A percentile compares a stretch with the other conserved stretches of the same genome.
phyloP scores from a whole-genome alignment of 805 yeast genomes.

The Zygotorulaspora sp. region DNA sequence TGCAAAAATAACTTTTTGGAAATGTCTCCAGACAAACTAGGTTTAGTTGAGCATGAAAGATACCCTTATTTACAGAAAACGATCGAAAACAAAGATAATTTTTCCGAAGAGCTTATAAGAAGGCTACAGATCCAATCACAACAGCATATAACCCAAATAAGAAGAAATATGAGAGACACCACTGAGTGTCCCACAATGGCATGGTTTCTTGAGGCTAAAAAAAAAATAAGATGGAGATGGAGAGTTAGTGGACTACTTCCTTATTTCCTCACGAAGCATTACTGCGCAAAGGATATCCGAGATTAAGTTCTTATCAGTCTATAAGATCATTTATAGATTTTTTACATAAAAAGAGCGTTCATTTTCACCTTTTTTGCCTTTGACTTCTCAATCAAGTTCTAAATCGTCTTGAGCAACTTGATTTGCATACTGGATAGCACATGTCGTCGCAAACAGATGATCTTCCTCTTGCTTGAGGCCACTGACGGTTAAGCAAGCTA shows the following conservation, averaged over 20 bases:
- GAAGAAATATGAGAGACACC: not conserved
- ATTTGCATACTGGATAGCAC: slow-evolving; percentile 16
- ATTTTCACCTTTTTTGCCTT: not conserved
- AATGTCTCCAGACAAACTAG: slow-evolving; percentile 8
- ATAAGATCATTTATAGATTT: not conserved
- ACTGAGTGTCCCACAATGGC: slow-evolving; percentile 22
- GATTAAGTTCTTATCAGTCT: too few species aligned
- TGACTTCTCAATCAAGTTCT: slow-evolving; percentile 15
- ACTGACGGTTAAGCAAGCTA: slow-evolving; percentile 51
- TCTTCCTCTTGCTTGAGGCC: slow-evolving; percentile 55
- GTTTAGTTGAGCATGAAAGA: slow-evolving; percentile 5
- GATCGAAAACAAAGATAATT: slow-evolving; percentile 13
- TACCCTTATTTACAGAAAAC: not conserved
- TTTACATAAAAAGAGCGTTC: not conserved
- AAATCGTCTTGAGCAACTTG: slow-evolving; percentile 12
- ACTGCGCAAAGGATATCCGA: too few species aligned
- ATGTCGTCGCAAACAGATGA: slow-evolving; percentile 42
- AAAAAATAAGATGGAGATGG: slow-evolving; percentile 50
- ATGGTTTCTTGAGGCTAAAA: slow-evolving; percentile 39
- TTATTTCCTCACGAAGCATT: slow-evolving; percentile 24
- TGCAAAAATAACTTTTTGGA: slow-evolving; percentile 16
- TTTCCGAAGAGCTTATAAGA: slow-evolving; percentile 34
- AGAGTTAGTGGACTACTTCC: slow-evolving; percentile 44
- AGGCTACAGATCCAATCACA: slow-evolving; percentile 33
- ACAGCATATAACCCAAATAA: not conserved